Evolutionary conservation across 768 basidiomycete genomes (phyloP).

Genomic region (Cantharellus anzutake): DNA sequence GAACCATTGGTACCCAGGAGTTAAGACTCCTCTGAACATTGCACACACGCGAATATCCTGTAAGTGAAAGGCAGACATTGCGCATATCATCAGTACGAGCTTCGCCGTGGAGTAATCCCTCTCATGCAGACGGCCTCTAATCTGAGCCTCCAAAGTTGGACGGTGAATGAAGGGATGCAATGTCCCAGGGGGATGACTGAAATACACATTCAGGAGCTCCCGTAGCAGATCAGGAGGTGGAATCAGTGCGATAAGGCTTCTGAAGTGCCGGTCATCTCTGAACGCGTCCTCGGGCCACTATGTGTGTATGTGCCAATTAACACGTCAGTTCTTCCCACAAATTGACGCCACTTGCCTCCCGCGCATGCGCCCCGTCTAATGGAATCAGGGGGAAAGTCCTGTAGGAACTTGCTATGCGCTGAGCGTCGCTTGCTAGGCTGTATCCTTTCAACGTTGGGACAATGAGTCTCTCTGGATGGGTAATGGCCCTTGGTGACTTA

Average conservation of each 20-base stretch:
- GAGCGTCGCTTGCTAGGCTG: neutral
- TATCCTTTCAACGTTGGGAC: no score
- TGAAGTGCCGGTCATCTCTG: neutral
- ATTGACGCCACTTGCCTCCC: no score
- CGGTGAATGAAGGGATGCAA: slow-evolving; percentile 45
- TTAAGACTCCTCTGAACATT: slow-evolving; percentile 26
- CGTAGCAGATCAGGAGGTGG: neutral
- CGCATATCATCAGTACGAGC: slow-evolving; percentile 50
- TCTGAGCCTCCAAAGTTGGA: slow-evolving; percentile 37
- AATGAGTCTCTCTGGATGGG: no score
- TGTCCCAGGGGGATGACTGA: no score
- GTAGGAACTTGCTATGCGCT: neutral
- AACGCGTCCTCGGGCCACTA: neutral
- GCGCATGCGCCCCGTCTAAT: no score
- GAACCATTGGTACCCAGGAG: slow-evolving; percentile 40
- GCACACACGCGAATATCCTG: slow-evolving; percentile 37
- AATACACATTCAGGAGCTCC: neutral
- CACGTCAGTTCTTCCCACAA: neutral
- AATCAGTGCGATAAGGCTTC: neutral
- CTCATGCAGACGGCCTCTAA: slow-evolving; percentile 31
- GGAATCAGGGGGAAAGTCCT: no score
- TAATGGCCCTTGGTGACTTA: neutral
- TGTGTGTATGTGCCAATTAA: neutral
- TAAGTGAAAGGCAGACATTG: slow-evolving; percentile 37
- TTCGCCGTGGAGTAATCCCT: slow-evolving; percentile 33